Conservation (phyloP, 1,284 basidiomycete genomes). For the Boletellus sp. region DNA sequence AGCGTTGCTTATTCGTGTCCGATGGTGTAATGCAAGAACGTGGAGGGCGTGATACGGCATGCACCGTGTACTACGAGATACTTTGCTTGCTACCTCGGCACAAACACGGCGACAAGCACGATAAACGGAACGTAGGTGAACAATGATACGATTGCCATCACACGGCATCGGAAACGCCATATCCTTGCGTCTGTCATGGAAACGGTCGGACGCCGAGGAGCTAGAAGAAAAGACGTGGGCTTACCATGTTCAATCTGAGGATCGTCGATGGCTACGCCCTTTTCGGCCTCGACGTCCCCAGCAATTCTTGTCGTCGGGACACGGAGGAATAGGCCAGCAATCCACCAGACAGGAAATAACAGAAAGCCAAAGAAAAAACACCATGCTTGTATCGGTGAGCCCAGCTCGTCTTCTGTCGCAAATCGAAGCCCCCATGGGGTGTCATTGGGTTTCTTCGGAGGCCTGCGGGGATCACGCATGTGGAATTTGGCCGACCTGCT, state of each 20-base stretch:
- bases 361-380: constrained; percentile 72
- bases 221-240: constrained; percentile 23
- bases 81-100: constrained; percentile 32
- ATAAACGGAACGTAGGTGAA: constrained; percentile 78
- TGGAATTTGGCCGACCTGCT: constrained; percentile 55
- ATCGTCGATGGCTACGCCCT: constrained; percentile 70
- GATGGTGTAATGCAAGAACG: constrained; percentile 27
- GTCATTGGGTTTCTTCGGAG: constrained; percentile 47
- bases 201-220: constrained; percentile 8
- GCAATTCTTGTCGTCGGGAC: constrained; percentile 60
- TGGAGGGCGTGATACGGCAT: constrained; percentile 10
- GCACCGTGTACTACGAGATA: constrained; percentile 9
- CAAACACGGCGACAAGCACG: constrained; percentile 65
- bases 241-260: constrained; percentile 73
- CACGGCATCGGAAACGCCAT: constrained; percentile 70
- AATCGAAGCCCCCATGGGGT: constrained; percentile 62
- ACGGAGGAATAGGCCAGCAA: constrained; percentile 52
- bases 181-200: constrained; percentile 54
- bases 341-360: constrained; percentile 75
- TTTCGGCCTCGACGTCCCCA: constrained; percentile 58
- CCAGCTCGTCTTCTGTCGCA: constrained; percentile 49
- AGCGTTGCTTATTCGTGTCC: constrained; percentile 18
- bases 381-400: constrained; percentile 70
- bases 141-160: constrained; percentile 62
- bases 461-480: constrained; percentile 74